A percentile compares a stretch with the other conserved stretches of the same genome.
These are phyloP conservation scores for Paramecium tetraurelia DNA, from an alignment of 73 alveolate species.

Conservation along the genomic window DNA sequence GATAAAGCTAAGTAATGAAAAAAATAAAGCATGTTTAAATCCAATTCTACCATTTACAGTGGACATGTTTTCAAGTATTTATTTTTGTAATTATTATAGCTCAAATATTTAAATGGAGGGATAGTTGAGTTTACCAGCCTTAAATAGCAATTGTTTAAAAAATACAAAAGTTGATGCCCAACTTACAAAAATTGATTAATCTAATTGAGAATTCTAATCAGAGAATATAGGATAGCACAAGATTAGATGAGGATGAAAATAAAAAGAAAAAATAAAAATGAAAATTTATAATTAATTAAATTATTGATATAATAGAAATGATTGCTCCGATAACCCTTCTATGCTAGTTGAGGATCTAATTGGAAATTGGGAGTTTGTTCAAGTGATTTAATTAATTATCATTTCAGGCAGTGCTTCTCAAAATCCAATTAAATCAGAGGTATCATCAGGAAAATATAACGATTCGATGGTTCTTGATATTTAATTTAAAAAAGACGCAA, in stretches of 20 bases:
- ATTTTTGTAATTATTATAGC: neutral
- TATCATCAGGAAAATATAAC: slow-evolving; percentile 46
- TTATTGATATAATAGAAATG: neutral
- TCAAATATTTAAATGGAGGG: neutral
- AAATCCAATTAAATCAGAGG: slow-evolving; percentile 37
- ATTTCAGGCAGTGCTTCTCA: neutral
- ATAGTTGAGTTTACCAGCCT: neutral
- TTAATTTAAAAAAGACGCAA: neutral
- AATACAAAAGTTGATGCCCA: neutral
- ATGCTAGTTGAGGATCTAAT: neutral
- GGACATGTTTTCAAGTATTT: slow-evolving; percentile 12
- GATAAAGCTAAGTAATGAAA: neutral
- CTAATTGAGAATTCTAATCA: neutral
- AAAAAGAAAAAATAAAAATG: neutral
- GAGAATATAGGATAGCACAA: neutral
- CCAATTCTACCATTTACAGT: neutral
- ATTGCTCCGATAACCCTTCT: neutral
- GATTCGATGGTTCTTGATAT: slow-evolving; percentile 52
- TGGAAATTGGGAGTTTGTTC: neutral
- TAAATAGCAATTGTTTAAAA: neutral
- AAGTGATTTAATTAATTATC: neutral
- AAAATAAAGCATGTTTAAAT: neutral
- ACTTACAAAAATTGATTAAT: neutral
- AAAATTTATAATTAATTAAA: neutral
- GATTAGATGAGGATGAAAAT: neutral